phyloP scores from a whole-genome alignment of 305 asterid species.

The Plantago lanceolata region DNA sequence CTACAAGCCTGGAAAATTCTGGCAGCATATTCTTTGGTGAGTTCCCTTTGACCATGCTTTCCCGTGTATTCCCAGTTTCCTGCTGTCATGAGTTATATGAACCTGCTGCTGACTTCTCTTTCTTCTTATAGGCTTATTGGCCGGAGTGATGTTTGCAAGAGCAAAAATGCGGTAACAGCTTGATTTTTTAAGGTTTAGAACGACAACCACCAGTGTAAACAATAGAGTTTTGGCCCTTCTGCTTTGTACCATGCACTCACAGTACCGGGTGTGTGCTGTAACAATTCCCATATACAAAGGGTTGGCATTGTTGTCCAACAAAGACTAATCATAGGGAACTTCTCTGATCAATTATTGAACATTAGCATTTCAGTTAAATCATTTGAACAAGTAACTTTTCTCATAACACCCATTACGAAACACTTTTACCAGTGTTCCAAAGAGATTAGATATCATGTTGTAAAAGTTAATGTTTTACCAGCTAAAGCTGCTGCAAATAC shows the following conservation, averaged over 20 bases:
- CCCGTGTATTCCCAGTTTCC: not conserved
- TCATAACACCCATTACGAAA: too few relatives aligned
- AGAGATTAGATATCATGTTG: not conserved
- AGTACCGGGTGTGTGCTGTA: not conserved
- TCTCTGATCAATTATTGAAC: not conserved
- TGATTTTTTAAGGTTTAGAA: slow-evolving; percentile 18
- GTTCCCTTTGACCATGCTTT: slow-evolving; percentile 10
- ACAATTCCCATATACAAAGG: not conserved
- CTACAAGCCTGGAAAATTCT: slow-evolving; percentile 75
- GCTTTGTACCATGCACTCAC: not conserved
- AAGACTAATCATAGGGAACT: too few relatives aligned
- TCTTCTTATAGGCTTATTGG: slow-evolving; percentile 50
- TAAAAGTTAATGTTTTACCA: too few relatives aligned
- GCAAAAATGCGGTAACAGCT: slow-evolving; percentile 59
- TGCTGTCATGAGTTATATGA: not conserved
- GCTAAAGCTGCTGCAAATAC: too few relatives aligned
- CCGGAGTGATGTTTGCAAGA: slow-evolving; percentile 78
- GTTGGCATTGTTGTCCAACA: not conserved
- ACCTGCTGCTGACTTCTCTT: not conserved
- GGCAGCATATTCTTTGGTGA: slow-evolving; percentile 74
- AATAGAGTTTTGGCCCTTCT: not conserved
- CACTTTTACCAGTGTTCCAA: not conserved
- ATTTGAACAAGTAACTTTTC: not conserved
- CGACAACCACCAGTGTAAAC: not conserved
- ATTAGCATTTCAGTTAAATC: not conserved